A percentile compares a stretch with the other conserved stretches of the same genome.
phyloP scores from a whole-genome alignment of 2,329 filamentous ascomycete species.

The Xylariaceae sp. region DNA sequence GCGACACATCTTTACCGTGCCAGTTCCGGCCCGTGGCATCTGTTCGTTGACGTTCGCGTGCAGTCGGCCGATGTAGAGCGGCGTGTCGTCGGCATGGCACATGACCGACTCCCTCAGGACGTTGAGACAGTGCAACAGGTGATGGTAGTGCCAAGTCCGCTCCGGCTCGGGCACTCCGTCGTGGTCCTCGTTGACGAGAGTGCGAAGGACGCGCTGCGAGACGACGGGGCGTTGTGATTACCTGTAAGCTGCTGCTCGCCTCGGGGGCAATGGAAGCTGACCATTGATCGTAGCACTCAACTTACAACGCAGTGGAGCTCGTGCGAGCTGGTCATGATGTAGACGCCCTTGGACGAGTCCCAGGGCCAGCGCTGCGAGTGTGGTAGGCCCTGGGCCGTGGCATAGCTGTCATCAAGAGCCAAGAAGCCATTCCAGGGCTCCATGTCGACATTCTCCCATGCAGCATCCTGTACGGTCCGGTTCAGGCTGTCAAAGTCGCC shows the following conservation, averaged over 20 bases:
- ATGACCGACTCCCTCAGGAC: constrained; percentile 9
- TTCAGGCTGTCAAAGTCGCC: constrained; percentile 9
- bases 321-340: constrained; percentile 10
- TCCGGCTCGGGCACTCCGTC: constrained; percentile 7
- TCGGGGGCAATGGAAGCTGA: no score
- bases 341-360: constrained; percentile 9
- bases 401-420: constrained; percentile 10
- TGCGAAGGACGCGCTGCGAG: constrained; percentile 7
- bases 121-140: constrained; percentile 13
- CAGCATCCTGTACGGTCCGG: constrained; percentile 8
- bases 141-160: constrained; percentile 8
- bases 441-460: constrained; percentile 6
- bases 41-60: constrained; percentile 9
- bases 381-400: constrained; percentile 4
- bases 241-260: no score
- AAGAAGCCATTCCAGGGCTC: constrained; percentile 11
- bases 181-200: constrained; percentile 7
- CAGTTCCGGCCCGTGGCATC: constrained; percentile 9
- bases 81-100: constrained; percentile 11
- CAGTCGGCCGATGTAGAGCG: constrained; percentile 8
- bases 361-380: constrained; percentile 13
- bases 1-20: constrained; percentile 10
- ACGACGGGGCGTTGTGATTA: no score
- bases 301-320: constrained; percentile 13
- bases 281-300: no score